Evolutionary conservation across 805 yeast species (phyloP).

Genomic region (Pichia insulana): DNA sequence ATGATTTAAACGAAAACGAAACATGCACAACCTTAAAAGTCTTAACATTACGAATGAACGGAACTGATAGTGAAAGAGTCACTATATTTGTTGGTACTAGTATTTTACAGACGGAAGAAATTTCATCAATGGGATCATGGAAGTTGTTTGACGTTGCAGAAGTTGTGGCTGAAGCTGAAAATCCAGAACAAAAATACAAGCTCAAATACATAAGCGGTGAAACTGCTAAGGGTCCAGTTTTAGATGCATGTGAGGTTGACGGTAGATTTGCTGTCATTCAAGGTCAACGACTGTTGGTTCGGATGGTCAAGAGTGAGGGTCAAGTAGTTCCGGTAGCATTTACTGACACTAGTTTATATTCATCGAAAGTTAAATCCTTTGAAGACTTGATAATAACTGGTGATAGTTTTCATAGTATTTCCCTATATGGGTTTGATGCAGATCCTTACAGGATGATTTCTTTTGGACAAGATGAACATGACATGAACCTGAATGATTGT

Average conservation of each 20-base stretch:
- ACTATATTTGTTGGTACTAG: constrained; percentile 76
- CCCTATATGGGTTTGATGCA: constrained; percentile 85
- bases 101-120: constrained; percentile 66
- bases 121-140: constrained; percentile 71
- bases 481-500: constrained; percentile 56
- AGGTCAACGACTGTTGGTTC: constrained; percentile 71
- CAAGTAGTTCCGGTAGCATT: constrained; percentile 91
- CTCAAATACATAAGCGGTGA: constrained; percentile 67
- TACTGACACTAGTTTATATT: constrained; percentile 72
- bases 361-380: constrained; percentile 71
- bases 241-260: constrained; percentile 67
- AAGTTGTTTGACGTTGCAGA: constrained; percentile 66
- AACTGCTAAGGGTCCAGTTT: constrained; percentile 74
- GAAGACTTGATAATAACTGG: constrained; percentile 78
- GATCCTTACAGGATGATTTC: constrained; percentile 85
- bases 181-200: constrained; percentile 75
- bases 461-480: constrained; percentile 64
- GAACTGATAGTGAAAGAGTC: constrained; percentile 9
- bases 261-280: constrained; percentile 80
- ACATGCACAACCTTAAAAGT: constrained; percentile 49
- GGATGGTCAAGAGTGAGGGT: constrained; percentile 71
- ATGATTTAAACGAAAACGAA: constrained; percentile 61
- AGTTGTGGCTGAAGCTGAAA: constrained; percentile 82
- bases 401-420: constrained; percentile 68
- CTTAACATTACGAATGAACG: constrained; percentile 41